phyloP scores from a whole-genome alignment of 768 basidiomycete species.

The Phylloporus scabripes region DNA sequence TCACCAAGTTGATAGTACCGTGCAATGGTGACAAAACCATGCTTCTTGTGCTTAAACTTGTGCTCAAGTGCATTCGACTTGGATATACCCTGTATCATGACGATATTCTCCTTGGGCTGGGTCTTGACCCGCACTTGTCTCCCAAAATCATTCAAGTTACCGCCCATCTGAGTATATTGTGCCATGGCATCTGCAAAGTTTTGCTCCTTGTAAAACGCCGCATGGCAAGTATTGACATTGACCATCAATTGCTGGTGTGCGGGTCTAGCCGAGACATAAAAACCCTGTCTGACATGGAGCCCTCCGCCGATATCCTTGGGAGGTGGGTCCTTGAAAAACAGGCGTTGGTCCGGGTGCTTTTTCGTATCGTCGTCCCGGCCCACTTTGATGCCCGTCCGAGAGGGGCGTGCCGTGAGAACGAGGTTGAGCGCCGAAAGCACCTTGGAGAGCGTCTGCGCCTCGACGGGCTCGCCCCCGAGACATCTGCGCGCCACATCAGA shows the following conservation, averaged over 20 bases:
- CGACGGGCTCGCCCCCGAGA: conserved; percentile 48
- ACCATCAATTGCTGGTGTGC: conserved; percentile 45
- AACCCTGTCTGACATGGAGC: conserved; percentile 51
- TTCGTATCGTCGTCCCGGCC: conserved; percentile 38
- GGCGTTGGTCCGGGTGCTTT: conserved; percentile 31
- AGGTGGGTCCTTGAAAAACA: conserved; percentile 35
- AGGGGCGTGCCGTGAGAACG: conserved; percentile 39
- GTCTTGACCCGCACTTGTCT: conserved; percentile 58
- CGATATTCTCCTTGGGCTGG: conserved; percentile 60
- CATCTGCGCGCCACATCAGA: conserved; percentile 38
- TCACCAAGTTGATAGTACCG: conserved; percentile 42
- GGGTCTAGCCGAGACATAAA: conserved; percentile 37
- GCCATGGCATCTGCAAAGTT: conserved; percentile 39
- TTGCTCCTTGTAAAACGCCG: conserved; percentile 40
- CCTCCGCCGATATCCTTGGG: conserved; percentile 43
- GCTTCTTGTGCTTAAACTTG: conserved; percentile 35
- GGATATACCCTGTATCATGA: conserved; percentile 55
- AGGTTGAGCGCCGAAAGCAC: conserved; percentile 46
- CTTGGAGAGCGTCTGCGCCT: conserved; percentile 51
- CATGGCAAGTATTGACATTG: conserved; percentile 48
- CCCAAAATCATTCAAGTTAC: conserved; percentile 51
- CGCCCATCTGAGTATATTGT: conserved; percentile 39
- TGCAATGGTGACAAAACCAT: conserved; percentile 37
- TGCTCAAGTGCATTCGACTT: conserved; percentile 34
- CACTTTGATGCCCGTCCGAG: conserved; percentile 38